Base-by-base conservation (phyloP, 2,329 filamentous ascomycete genomes). In the Coniochaeta pulveracea region DNA sequence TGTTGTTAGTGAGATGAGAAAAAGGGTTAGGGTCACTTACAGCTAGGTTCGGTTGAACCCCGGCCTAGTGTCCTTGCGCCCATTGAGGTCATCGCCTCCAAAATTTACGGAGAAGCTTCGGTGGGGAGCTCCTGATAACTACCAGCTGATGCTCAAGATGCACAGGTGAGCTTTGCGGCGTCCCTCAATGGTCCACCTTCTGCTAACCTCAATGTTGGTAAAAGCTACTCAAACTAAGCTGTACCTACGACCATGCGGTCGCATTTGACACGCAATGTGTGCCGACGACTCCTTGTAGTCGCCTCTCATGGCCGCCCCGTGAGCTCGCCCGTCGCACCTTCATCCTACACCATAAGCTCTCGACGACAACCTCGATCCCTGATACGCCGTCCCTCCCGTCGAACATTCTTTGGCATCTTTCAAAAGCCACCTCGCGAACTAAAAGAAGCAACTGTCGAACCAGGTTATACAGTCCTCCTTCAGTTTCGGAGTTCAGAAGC, bases 391-490 rank as follows among this genome's bases (percentile, higher is more conserved):
- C 34, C 43, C 15, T 28, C 34, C 41, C 56, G 62, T 31, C 62
- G 77, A 40, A 67, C 68, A 4, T 75, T 88, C 37, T 66, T 86
- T 45, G 66, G 67, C 17, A 59, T 85, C 29, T 70, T 82, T 43
- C 51, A 64, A 40, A 74, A 76, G 45, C 59, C 72, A 4, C 67
- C 74, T 12, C 65, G 72, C 37, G 60, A 69, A 36, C 56, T 76
- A 26, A 78, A 75, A 51, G 64, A 73, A 15, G 64, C 76, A 33
- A 67, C 76, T 45, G 61, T 77, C 39, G 81, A 76, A 47, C 80
- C 74, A 1, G 86, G 85, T 34, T 72, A 86, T 47, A 73, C 76
- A 42, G 70, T 69, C 11, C 72, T 94, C 59, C 69, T 82, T 46
- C 70, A 82, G 37, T 70, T 85, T 52, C 63, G 71, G 34, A 72